These are phyloP conservation scores for Helicocarpus griseus DNA, from an alignment of 2,329 filamentous ascomycete species.

Conservation along the genomic window DNA sequence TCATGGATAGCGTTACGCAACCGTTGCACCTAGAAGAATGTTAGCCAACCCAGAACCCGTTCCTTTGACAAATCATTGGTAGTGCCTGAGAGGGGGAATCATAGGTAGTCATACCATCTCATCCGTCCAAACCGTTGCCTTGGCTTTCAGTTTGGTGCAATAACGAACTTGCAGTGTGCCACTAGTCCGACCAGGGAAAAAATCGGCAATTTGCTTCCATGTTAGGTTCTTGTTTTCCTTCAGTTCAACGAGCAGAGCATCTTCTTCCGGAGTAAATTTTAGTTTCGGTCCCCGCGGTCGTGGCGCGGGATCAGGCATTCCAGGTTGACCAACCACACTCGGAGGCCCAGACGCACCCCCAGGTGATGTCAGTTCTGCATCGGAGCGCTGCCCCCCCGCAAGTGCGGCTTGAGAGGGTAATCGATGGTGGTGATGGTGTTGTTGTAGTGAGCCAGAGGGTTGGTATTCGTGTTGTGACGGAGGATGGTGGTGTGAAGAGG, in stretches of 20 bases:
- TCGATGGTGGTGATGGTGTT: slow-evolving; percentile 71
- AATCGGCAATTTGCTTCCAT: slow-evolving; percentile 96
- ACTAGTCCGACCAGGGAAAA: slow-evolving; percentile 83
- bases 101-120: slow-evolving; percentile 57
- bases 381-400: slow-evolving; percentile 55
- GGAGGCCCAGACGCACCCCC: slow-evolving; percentile 52
- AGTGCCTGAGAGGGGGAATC: slow-evolving; percentile 5
- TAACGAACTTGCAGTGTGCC: slow-evolving; percentile 90
- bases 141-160: slow-evolving; percentile 89
- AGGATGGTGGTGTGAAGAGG: slow-evolving; percentile 21
- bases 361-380: slow-evolving; percentile 37
- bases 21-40: slow-evolving; percentile 24
- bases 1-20: slow-evolving; percentile 31
- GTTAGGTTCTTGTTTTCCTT: slow-evolving; percentile 93
- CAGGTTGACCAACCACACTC: slow-evolving; percentile 76
- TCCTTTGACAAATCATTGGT: background rate
- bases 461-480: slow-evolving; percentile 22
- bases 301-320: slow-evolving; percentile 76
- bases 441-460: slow-evolving; percentile 38
- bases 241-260: slow-evolving; percentile 74
- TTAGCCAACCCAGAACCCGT: slow-evolving; percentile 2
- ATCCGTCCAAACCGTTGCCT: slow-evolving; percentile 86
- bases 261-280: slow-evolving; percentile 89
- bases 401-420: slow-evolving; percentile 64
- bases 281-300: slow-evolving; percentile 78